A percentile compares a stretch with the other conserved stretches of the same genome.
Conservation (phyloP, 1,284 basidiomycete species). For the Rhodotorula sp. region DNA sequence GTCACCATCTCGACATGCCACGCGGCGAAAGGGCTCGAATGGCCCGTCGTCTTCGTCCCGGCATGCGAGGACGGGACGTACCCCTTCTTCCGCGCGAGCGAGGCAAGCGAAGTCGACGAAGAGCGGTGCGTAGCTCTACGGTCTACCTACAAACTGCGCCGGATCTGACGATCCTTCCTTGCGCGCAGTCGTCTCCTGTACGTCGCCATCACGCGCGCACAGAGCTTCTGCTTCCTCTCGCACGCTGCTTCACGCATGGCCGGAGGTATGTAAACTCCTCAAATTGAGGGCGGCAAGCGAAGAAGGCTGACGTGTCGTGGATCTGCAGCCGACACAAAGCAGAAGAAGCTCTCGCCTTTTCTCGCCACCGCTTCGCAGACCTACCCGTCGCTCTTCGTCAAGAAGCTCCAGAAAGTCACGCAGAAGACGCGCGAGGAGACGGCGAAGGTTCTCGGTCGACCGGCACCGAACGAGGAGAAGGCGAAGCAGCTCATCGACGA, state of each 20-base stretch:
- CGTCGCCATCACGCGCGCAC: constrained; percentile 86
- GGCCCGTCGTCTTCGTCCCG: constrained; percentile 82
- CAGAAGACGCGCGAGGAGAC: constrained; percentile 24
- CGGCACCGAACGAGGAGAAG: constrained; percentile 19
- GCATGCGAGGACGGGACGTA: constrained; percentile 64
- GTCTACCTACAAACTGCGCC: no score
- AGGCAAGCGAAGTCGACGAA: constrained; percentile 70
- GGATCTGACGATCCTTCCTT: background rate
- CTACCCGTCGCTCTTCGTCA: constrained; percentile 32
- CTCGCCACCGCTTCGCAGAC: constrained; percentile 11
- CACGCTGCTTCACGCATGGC: constrained; percentile 48
- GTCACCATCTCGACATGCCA: constrained; percentile 87
- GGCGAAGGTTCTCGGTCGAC: constrained; percentile 24
- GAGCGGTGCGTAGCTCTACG: constrained; percentile 62
- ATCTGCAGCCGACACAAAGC: constrained; percentile 20
- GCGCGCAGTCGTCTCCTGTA: constrained; percentile 70
- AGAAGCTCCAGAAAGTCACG: constrained; percentile 34
- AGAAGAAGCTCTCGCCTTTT: constrained; percentile 29
- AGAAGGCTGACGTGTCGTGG: background rate
- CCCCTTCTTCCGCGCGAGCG: constrained; percentile 68
- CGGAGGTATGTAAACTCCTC: constrained; percentile 32
- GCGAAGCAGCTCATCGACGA: constrained; percentile 9
- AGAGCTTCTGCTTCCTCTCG: constrained; percentile 69
- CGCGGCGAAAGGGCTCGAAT: constrained; percentile 87
- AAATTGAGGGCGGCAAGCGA: no score